Base-by-base conservation (phyloP, 176 grass and related monocot genomes). In the Puccinellia tenuiflora region DNA sequence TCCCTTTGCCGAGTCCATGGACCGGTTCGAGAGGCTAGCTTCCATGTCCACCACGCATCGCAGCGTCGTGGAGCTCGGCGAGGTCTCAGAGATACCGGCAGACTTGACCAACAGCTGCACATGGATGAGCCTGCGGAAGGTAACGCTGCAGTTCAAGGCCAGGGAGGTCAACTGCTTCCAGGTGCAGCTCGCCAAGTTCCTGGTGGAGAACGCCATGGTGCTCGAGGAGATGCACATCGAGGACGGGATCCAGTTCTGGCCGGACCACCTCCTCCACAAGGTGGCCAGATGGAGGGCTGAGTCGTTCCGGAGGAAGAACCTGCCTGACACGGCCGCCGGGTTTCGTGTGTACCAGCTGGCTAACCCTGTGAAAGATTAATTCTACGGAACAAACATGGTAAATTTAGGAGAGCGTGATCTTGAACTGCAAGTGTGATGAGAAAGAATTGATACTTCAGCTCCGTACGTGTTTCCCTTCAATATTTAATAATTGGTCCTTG, bases 201-300 rank as follows among this genome's bases (percentile, higher is more conserved):
- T 57, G 7, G 75, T 57, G 75, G 52, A 77, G 34, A 77, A 77
- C 14, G n/a, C 75, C 75, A 60, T 42, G 75, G 34, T 40, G 9
- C 75, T 59, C 7, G 52, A 59, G 53, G 52, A 77, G 52, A 77
- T 77, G 75, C 75, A 77, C 75, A 4, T 77, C 3, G 21, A 77
- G 4, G 52, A 77, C 1, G 53, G 51, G 21, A 39, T 1, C 33
- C 75, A 57, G n/a, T 40, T 77, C 34, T 77, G 33, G 17, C 6
- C n/a, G n/a, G 53, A 77, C 21, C 52, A 77, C 14, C 34, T 77
- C 13, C 0, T 3, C 75, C 3, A 77, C 75, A 77, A 77, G 33
- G 13, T 77, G 6, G 3, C 13, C 0, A 17, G 51, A 54, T 77
- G 53, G 75, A 40, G 75, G 24, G 34, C 13, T 17, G 2, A 26